These are phyloP conservation scores for Mycena metata DNA, from an alignment of 768 basidiomycete species.

Conservation along the genomic window DNA sequence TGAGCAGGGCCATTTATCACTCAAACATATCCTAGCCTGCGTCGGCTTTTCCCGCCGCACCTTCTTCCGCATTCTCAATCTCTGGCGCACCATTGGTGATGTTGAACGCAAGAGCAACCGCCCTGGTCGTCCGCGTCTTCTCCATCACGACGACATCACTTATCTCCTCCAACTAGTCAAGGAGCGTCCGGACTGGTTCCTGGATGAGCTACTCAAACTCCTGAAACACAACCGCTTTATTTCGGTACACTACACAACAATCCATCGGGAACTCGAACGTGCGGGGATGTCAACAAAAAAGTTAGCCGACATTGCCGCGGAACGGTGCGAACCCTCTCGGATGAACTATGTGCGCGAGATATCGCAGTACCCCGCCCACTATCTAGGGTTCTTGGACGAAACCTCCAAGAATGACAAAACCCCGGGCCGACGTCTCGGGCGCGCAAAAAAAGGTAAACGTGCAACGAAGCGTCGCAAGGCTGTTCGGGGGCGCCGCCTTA, in stretches of 20 bases:
- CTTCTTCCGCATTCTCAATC: slow-evolving; percentile 41
- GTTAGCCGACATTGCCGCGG: slow-evolving; percentile 46
- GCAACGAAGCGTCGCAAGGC: not conserved
- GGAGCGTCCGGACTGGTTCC: slow-evolving; percentile 48
- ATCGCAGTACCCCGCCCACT: slow-evolving; percentile 46
- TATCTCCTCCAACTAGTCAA: slow-evolving; percentile 40
- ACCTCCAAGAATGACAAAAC: slow-evolving; percentile 50
- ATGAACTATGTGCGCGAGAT: slow-evolving; percentile 44
- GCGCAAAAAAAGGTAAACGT: not conserved
- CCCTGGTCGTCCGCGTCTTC: slow-evolving; percentile 12
- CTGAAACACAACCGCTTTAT: slow-evolving; percentile 46
- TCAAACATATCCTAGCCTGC: slow-evolving; percentile 43
- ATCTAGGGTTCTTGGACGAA: slow-evolving; percentile 54
- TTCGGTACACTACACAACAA: slow-evolving; percentile 49
- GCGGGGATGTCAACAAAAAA: slow-evolving; percentile 47
- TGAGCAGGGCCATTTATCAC: slow-evolving; percentile 34
- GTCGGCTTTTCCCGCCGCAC: slow-evolving; percentile 39
- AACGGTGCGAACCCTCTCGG: slow-evolving; percentile 45
- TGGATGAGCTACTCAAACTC: slow-evolving; percentile 46
- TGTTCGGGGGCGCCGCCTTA: not conserved
- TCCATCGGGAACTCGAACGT: slow-evolving; percentile 45
- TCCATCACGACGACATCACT: slow-evolving; percentile 37
- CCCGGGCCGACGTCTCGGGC: slow-evolving; percentile 20
- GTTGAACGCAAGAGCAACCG: slow-evolving; percentile 29
- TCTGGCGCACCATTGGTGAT: slow-evolving; percentile 47